Base-by-base conservation (phyloP, 345 rosid genomes). In the Heritiera littoralis region DNA sequence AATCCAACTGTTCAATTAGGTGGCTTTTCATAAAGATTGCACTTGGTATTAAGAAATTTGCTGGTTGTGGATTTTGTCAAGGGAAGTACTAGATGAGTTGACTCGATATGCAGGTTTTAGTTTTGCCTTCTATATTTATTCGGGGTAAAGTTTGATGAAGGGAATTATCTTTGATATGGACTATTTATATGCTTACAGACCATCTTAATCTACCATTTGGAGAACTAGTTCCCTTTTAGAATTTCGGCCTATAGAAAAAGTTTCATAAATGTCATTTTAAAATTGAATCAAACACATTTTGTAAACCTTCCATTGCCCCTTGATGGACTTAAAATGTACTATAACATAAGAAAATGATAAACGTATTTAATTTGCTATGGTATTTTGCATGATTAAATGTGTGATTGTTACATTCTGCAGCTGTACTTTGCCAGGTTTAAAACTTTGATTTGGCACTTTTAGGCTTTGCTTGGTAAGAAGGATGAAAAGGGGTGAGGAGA, bases 321-420 rank as follows among this genome's bases (percentile, higher is more conserved):
- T 23, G 28, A 23, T 23, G 28, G 28, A 23, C 28, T 20, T 46
- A 52, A 17, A 43, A 43, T 1, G 6, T 67, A n/a, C 1, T 43
- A 41, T 43, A 66, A 45, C 72, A 17, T 52, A 72, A 32, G 14
- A 51, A 72, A 15, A 46, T 11, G 61, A 32, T 72, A 15, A 32
- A 3, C 14, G 6, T 32, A 20, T 15, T 52, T 49, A 49, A 49
- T 28, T 56, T 20, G 30, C 8, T 18, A 18, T 38, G 9, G n/a
- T 73, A 10, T 18, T 55, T 74, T 56, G 30, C 66, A 56, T 56
- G 77, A 74, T 74, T 35, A 74, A n/a, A 38, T 58, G 52, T 30
- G 28, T 23, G 28, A 18, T 38, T 20, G 64, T 40, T 18, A 56
- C n/a, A n/a, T 40, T 58, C 28, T 40, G 28, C 28, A 38, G 65